These are phyloP conservation scores for Cubamyces lactineus DNA, from an alignment of 768 basidiomycete genomes.

Conservation along the genomic window DNA sequence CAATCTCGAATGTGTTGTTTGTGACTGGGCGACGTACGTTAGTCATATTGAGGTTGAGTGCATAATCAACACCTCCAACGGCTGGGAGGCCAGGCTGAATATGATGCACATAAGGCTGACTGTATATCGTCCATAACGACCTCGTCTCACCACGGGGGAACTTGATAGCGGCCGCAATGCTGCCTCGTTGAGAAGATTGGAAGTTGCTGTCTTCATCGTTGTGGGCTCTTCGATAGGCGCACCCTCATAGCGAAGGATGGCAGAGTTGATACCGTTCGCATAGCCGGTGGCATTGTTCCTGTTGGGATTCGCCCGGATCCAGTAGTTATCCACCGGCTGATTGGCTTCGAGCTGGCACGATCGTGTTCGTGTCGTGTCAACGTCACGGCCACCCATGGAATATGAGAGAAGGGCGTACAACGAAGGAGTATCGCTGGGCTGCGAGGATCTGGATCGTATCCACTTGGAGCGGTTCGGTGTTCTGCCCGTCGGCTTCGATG, in stretches of 20 bases:
- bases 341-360: conserved; percentile 40
- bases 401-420: conserved; percentile 23
- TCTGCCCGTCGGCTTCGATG: conserved; percentile 51
- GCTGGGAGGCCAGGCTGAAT: conserved; percentile 28
- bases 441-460: conserved; percentile 47
- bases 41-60: conserved; percentile 21
- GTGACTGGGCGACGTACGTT: conserved; percentile 18
- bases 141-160: conserved; percentile 24
- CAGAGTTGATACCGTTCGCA: conserved; percentile 44
- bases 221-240: conserved; percentile 42
- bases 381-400: not conserved
- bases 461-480: conserved; percentile 42
- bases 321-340: conserved; percentile 47
- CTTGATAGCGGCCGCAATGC: conserved; percentile 30
- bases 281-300: conserved; percentile 30
- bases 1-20: conserved; percentile 24
- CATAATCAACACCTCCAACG: conserved; percentile 28
- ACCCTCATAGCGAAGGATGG: conserved; percentile 47
- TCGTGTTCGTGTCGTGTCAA: not conserved
- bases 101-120: too few species aligned
- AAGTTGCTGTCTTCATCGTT: conserved; percentile 14
- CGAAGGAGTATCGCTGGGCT: conserved; percentile 39
- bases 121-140: too few species aligned
- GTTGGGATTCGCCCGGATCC: conserved; percentile 5
- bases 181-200: conserved; percentile 18